Conservation (phyloP, 371 early-diverging fungal genomes). For the Nematocida sp. region DNA sequence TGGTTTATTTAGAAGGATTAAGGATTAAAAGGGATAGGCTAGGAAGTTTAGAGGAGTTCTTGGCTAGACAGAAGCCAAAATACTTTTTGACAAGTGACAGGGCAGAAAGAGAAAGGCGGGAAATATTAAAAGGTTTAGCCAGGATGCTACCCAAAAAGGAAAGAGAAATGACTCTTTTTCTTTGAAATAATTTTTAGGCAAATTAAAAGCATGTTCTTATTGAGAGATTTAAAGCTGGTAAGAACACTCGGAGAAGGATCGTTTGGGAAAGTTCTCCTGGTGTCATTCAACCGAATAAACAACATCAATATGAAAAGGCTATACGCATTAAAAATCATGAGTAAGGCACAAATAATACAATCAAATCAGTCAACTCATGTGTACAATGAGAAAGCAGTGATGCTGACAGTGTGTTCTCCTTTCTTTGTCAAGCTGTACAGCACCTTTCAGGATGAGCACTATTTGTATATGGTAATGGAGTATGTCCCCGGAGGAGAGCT, state of each 20-base stretch:
- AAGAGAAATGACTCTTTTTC: neutral
- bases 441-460: slow-evolving; percentile 74
- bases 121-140: no score
- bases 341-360: slow-evolving; percentile 80
- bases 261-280: slow-evolving; percentile 93
- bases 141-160: neutral
- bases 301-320: slow-evolving; percentile 67
- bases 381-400: slow-evolving; percentile 83
- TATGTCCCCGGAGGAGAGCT: slow-evolving; percentile 87
- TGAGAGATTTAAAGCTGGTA: slow-evolving; percentile 83
- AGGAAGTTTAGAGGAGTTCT: no score
- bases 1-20: no score
- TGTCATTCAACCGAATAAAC: slow-evolving; percentile 84
- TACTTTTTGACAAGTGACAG: no score
- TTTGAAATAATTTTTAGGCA: slow-evolving; percentile 50
- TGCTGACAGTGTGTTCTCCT: slow-evolving; percentile 74
- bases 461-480: slow-evolving; percentile 80
- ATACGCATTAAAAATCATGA: slow-evolving; percentile 86
- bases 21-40: no score
- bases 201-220: slow-evolving; percentile 68
- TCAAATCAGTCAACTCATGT: slow-evolving; percentile 91
- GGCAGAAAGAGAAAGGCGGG: no score
- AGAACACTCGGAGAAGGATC: slow-evolving; percentile 99
- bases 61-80: no score
- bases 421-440: slow-evolving; percentile 84